phyloP scores from a whole-genome alignment of 2,329 filamentous ascomycete genomes.

The Nemania sp. region DNA sequence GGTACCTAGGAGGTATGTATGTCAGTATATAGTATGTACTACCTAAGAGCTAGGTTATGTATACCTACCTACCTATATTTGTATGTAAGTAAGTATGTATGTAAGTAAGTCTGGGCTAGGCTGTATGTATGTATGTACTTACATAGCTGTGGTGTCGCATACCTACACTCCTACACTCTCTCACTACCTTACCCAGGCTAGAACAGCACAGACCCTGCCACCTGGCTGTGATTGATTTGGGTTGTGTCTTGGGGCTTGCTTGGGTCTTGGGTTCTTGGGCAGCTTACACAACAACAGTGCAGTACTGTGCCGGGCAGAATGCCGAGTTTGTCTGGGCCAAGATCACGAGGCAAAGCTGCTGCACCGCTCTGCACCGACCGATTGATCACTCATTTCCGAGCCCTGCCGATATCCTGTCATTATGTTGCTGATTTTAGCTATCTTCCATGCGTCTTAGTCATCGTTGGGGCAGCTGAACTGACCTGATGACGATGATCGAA shows the following conservation, averaged over 20 bases:
- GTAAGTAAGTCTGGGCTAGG: conserved; percentile 7
- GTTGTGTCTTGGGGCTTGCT: conserved; percentile 17
- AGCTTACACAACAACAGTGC: no score
- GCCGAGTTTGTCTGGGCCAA: conserved; percentile 16
- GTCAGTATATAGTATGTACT: no score
- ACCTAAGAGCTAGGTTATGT: no score
- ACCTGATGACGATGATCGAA: conserved; percentile 27
- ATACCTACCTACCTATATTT: no score
- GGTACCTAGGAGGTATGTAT: conserved; percentile 40
- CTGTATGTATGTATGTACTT: no score
- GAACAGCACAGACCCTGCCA: conserved; percentile 26
- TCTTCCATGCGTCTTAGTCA: conserved; percentile 34
- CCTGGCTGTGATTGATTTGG: conserved; percentile 16
- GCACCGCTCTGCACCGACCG: conserved; percentile 20
- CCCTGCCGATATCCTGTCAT: conserved; percentile 32
- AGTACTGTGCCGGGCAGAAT: not conserved
- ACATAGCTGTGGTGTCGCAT: not conserved
- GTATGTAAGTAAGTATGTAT: no score
- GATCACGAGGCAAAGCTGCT: conserved; percentile 29
- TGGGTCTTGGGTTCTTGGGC: conserved; percentile 11
- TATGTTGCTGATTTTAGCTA: conserved; percentile 30
- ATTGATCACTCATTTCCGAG: conserved; percentile 39
- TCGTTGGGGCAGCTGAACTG: conserved; percentile 26
- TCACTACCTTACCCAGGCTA: conserved; percentile 20
- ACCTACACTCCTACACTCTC: not conserved